Evolutionary conservation across 306 rosid genomes (phyloP), one percentile per base, ranked within the genome.

Genomic region (Citrullus colocynthis): DNA sequence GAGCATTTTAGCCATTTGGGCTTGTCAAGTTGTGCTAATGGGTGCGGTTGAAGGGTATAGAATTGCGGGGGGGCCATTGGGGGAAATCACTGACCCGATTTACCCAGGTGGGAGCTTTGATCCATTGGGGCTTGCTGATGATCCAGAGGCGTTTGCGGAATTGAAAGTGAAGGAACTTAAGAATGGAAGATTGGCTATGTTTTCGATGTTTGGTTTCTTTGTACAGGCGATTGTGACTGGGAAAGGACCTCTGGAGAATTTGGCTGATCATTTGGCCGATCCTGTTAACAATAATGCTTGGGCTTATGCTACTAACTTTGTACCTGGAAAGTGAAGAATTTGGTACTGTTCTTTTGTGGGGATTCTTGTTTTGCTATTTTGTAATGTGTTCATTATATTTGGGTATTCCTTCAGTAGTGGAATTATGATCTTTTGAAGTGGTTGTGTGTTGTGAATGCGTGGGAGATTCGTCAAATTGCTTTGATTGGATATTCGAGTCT

Each of bases 1-100:
- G 17, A 83, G 85, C 78, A 83, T 83, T 79, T 57, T 82, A 41
- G 85, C 82, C 0, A 82, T 79, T 1, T 82, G 82, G 85, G 85
- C 80, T 9, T 30, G 65, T 32, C 78, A 82, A 6, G 82, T 82
- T 1, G 62, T 82, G 82, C 70, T 82, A 3, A 79, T 82, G 85
- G 82, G 85, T 0, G 85, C 85, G 1, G 77, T 82, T 0, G 85
- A 82, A 10, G 82, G 80, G 0, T 82, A 82, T 41, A 79, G 78
- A 34, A 10, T 82, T 34, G 80, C 82, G 0, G 80, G 82, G 6
- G 80, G 82, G 6, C 85, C 85, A 0, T 65, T 82, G 14, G 78
- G 85, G 13, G 80, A 82, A 66, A 56, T 79, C 13, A 76, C 70
- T 0, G 78, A 82, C 74, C 85, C 82, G 1, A 42, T 82, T 7